Base-by-base conservation (phyloP, 2,329 filamentous ascomycete genomes). In the Didymellaceae sp. region DNA sequence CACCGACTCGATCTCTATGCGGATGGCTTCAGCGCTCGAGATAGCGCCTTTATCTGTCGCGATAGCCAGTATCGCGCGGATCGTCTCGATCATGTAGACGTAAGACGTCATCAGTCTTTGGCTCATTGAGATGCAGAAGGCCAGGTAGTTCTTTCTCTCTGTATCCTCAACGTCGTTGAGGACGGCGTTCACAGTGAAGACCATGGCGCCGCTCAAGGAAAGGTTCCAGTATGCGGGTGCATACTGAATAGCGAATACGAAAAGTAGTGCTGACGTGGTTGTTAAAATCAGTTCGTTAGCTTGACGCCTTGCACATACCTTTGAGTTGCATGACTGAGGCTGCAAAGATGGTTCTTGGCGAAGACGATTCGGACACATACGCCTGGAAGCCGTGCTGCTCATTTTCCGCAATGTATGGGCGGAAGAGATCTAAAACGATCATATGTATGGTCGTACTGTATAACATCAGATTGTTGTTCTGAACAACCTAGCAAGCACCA, bases 241-340 rank as follows among this genome's bases (percentile, higher is more conserved):
- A 20, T 54, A 44, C 25, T 51, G 33, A 9, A 45, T 47, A 6
- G 46, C 45, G 14, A 54, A 51, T 5, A 43, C 24, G 38, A 57
- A 57, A 3, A 57, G 13, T 4, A 57, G 22, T 5, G 26, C 54
- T 57, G 16, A 28, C 1, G 8, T 2, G 2, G 7, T 9, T 22
- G 40, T 53, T 16, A 52, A 17, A 37, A 4, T 5, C 14, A 17
- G 2, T 5, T 18, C 6, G 9, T 4, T 4, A 10, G 24, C 2
- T 5, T 3, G 8, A 17, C 3, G 14, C 2, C 14, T n/a, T 9
- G 14, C 9, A 14, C 11, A 13, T 4, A 43, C 54, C 45, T 43
- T 57, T 57, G 7, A 57, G 42, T 30, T 57, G 54, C 38, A 26
- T 51, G 3, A 51, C 50, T 10, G 54, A 57, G 3, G 54, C 54